Base-by-base conservation (phyloP, 2,329 filamentous ascomycete species). In the Pseudocercospora eumusae region DNA sequence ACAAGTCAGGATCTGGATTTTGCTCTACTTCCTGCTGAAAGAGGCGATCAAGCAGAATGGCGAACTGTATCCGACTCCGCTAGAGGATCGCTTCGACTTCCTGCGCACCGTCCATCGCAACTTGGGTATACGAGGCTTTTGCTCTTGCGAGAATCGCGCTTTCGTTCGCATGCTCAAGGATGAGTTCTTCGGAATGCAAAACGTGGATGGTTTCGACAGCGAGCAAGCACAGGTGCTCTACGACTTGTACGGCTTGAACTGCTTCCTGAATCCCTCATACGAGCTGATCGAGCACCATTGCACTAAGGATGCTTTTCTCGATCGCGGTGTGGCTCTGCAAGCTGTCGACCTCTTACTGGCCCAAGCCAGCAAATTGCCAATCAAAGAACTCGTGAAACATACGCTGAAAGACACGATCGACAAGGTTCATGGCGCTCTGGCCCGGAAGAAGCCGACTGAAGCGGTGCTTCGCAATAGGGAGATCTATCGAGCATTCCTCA, bases 351-450 rank as follows among this genome's bases (percentile, higher is more conserved):
- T 93, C 71, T 85, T 98, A 40, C 88, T 96, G 71, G 81, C 86
- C 36, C 86, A 97, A 61, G 91, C 91, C 1, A 88, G 88, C 55
- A 88, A 90, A 64, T 88, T 97, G 81, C 88, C 91, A 21, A 90
- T 96, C 79, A 96, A 93, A 71, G 95, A 98, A 67, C 79, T 98
- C 18, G 85, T 92, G 15, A 98, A 96, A 75, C 95, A 92, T 15
- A 92, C 98, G 60, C 81, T 99, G 58, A 96, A 93, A 74, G 86
- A 83, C 15, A 92, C 92, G 0, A 95, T 99, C 62, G 95, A 99
- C 62, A 92, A 93, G 68, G 91, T 99, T 77, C 93, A 98, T 74
- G 88, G 91, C 68, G 88, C 91, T 4, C 88, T 98, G 58, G 92
- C 91, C 1, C 77, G 80, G 18, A 86, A 89, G 27, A 96, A 93